These are phyloP conservation scores for Chaetomium sp. DNA, from an alignment of 2,329 filamentous ascomycete species.

Conservation along the genomic window DNA sequence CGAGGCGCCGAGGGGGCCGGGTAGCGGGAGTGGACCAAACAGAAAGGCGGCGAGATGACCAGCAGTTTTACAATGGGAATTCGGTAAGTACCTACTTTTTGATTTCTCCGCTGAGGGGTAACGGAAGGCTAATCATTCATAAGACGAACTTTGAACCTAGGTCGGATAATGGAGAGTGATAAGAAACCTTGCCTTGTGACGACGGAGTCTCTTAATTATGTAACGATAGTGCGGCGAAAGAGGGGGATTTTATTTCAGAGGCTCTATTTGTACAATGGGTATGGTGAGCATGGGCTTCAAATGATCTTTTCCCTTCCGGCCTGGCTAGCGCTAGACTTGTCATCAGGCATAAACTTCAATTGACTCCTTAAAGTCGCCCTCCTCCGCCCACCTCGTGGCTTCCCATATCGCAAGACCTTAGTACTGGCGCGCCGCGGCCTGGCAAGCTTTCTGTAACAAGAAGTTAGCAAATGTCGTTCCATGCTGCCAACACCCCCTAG, in stretches of 20 bases:
- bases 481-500: background rate
- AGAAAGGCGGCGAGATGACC: constrained; percentile 43
- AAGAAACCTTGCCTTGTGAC: background rate
- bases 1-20: constrained; percentile 16
- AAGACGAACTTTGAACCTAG: constrained; percentile 65
- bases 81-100: constrained; percentile 51
- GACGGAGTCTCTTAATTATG: background rate
- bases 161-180: constrained; percentile 48
- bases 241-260: constrained; percentile 3
- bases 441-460: constrained; percentile 63
- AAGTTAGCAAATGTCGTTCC: background rate
- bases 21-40: constrained; percentile 47
- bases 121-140: constrained; percentile 6
- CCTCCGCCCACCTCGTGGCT: background rate
- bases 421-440: constrained; percentile 67
- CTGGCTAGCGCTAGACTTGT: background rate
- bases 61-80: constrained; percentile 87
- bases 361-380: background rate
- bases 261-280: constrained; percentile 6
- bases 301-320: background rate
- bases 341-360: constrained; percentile 4
- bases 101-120: background rate
- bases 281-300: background rate
- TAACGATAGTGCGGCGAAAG: background rate
- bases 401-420: constrained; percentile 34